These are phyloP conservation scores for Lipomyces kockii DNA, from an alignment of 805 yeast species.

Conservation along the genomic window DNA sequence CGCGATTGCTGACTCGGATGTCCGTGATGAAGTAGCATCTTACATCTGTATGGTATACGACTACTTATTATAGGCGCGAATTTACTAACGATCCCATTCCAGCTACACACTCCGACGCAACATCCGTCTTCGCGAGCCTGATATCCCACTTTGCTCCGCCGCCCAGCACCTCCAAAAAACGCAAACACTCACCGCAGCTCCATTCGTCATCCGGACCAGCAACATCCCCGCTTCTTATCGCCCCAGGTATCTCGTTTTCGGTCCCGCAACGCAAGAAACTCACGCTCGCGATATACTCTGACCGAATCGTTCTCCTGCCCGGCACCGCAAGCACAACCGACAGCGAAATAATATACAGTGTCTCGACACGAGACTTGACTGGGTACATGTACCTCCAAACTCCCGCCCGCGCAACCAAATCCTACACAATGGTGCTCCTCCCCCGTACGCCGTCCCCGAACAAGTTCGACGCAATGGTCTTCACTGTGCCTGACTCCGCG, in stretches of 20 bases:
- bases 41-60: neutral
- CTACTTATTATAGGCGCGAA: neutral
- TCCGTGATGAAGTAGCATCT: neutral
- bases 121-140: neutral
- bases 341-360: neutral
- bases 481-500: constrained; percentile 23
- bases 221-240: constrained; percentile 12
- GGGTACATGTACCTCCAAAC: constrained; percentile 20
- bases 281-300: constrained; percentile 26
- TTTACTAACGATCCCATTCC: neutral
- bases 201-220: neutral
- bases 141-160: neutral
- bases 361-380: constrained; percentile 3
- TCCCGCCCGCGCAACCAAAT: constrained; percentile 31
- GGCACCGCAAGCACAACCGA: neutral
- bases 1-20: neutral
- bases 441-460: constrained; percentile 10
- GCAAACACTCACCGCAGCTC: constrained; percentile 1
- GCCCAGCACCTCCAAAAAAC: constrained; percentile 1
- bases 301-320: constrained; percentile 21
- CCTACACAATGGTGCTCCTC: constrained; percentile 17
- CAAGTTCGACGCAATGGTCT: constrained; percentile 29
- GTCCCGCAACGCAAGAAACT: constrained; percentile 38
- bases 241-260: constrained; percentile 34
- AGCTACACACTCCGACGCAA: constrained; percentile 6